These are phyloP conservation scores for Fonsecaea nubica DNA, from an alignment of 2,329 filamentous ascomycete genomes.

Conservation along the genomic window DNA sequence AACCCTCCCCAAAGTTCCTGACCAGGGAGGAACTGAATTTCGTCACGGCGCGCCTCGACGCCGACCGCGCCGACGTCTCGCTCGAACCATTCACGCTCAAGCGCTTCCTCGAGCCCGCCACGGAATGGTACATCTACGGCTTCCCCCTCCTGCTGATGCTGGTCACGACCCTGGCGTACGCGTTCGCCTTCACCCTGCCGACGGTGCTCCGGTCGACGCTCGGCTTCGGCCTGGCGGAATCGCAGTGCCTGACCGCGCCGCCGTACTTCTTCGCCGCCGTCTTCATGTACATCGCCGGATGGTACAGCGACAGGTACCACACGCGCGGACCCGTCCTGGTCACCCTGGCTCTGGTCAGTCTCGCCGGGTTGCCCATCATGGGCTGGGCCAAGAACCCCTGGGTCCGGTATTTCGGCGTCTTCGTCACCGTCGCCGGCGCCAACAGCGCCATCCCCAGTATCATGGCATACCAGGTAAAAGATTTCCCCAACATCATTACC, in stretches of 20 bases:
- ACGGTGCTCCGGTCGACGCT: conserved; percentile 40
- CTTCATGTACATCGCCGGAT: conserved; percentile 38
- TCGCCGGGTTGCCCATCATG: conserved; percentile 74
- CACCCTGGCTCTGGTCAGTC: conserved; percentile 52
- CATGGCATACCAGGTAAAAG: conserved; percentile 61
- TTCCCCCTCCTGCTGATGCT: no score
- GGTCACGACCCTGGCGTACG: conserved; percentile 46
- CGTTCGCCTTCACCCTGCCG: conserved; percentile 30
- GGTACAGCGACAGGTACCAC: conserved; percentile 42
- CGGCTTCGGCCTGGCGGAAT: conserved; percentile 40
- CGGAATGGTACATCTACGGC: no score
- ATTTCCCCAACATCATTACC: no score
- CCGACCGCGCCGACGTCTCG: conserved; percentile 21
- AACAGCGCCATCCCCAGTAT: conserved; percentile 76
- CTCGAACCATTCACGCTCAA: not conserved
- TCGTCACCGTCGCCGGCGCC: conserved; percentile 74
- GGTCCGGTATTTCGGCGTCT: conserved; percentile 74
- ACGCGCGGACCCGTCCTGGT: conserved; percentile 41
- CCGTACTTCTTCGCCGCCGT: conserved; percentile 42
- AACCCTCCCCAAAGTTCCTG: conserved; percentile 38
- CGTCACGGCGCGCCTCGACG: conserved; percentile 39
- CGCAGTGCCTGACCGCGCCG: conserved; percentile 43
- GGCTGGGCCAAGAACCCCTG: conserved; percentile 64
- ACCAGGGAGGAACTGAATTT: conserved; percentile 20
- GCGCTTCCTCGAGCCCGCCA: not conserved